phyloP scores from a whole-genome alignment of 257 asterid genomes.

The Schizonepeta tenuifolia region DNA sequence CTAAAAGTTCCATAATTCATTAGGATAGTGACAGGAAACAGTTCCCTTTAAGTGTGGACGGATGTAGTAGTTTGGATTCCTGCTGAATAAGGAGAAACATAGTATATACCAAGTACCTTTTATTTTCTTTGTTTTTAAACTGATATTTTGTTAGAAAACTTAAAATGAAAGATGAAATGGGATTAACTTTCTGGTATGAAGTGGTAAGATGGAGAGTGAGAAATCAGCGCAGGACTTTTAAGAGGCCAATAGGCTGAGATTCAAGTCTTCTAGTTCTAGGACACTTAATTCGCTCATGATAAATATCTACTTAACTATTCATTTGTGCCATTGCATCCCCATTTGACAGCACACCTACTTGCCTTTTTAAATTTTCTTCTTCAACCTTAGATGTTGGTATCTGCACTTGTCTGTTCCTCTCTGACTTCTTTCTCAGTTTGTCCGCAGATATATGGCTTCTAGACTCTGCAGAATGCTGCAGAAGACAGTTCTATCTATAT shows the following conservation, averaged over 20 bases:
- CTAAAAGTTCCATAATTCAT: not conserved
- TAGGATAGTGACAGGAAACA: not conserved
- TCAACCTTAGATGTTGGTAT: conserved; percentile 6
- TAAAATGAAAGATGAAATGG: conserved; percentile 10
- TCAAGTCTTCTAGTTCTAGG: conserved; percentile 1
- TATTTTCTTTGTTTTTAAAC: conserved; percentile 9
- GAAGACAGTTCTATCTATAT: conserved; percentile 59
- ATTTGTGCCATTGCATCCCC: conserved; percentile 10
- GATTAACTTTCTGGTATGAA: not conserved
- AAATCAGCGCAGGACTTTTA: not conserved
- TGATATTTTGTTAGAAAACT: conserved; percentile 1
- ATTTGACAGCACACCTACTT: conserved; percentile 10
- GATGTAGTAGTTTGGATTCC: not conserved
- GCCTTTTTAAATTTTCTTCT: conserved; percentile 13
- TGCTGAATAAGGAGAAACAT: not conserved
- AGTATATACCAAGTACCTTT: not conserved
- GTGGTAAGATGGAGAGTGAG: conserved; percentile 27
- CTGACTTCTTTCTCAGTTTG: conserved; percentile 62
- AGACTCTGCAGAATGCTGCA: conserved; percentile 63
- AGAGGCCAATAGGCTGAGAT: conserved; percentile 9
- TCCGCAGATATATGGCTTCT: conserved; percentile 81
- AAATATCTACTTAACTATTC: conserved; percentile 16
- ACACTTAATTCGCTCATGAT: not conserved
- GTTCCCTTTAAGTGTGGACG: not conserved
- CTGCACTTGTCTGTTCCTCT: conserved; percentile 35